These are phyloP conservation scores for Amanita molliuscula DNA, from an alignment of 768 basidiomycete species.

Conservation along the genomic window DNA sequence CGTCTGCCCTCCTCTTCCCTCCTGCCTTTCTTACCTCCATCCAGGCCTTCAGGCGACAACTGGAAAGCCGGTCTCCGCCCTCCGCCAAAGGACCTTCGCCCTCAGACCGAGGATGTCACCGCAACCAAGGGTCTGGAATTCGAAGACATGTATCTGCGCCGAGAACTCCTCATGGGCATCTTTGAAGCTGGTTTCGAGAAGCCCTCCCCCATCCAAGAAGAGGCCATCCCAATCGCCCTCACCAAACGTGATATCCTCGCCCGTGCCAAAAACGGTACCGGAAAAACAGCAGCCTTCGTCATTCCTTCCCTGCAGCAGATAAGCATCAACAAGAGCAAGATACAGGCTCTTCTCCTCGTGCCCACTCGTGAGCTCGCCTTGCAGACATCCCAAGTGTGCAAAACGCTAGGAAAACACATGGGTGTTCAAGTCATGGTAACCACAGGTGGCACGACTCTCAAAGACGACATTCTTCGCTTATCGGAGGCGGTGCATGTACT, in stretches of 20 bases:
- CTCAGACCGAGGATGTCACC: constrained; percentile 96
- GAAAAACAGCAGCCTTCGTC: constrained; percentile 98
- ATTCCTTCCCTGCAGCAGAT: constrained; percentile 94
- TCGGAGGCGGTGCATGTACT: constrained; percentile 89
- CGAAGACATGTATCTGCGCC: constrained; percentile 85
- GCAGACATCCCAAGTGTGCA: constrained; percentile 98
- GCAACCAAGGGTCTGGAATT: constrained; percentile 91
- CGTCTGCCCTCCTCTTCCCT: constrained; percentile 3
- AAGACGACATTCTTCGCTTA: constrained; percentile 93
- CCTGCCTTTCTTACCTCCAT: not conserved
- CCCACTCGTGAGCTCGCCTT: constrained; percentile 98
- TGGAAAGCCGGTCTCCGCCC: constrained; percentile 78
- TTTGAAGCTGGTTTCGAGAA: constrained; percentile 97
- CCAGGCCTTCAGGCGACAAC: constrained; percentile 26
- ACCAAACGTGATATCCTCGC: constrained; percentile 90
- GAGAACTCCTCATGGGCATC: constrained; percentile 98
- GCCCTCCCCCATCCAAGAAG: constrained; percentile 98
- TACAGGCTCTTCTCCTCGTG: constrained; percentile 93
- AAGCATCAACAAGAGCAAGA: constrained; percentile 74
- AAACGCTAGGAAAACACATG: constrained; percentile 94
- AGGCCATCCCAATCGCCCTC: constrained; percentile 93
- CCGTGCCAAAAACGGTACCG: constrained; percentile 94
- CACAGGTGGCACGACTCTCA: constrained; percentile 94
- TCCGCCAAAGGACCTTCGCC: constrained; percentile 85
- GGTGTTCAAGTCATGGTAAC: constrained; percentile 97